Base-by-base conservation (phyloP, 495 filamentous ascomycete species). In the Penicillium atrosanguineum region DNA sequence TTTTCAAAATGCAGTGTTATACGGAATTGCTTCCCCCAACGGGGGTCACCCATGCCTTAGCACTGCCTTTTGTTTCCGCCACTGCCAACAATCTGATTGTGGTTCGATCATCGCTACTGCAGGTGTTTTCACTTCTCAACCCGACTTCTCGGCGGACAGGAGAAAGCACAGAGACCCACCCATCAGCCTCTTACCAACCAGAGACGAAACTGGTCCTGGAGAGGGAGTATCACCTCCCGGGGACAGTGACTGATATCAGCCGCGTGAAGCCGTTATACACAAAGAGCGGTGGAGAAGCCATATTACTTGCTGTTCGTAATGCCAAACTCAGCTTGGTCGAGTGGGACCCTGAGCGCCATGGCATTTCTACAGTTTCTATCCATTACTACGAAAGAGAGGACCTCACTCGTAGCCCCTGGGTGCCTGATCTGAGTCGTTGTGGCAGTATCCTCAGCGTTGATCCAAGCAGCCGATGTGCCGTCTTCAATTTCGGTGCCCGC, bases 371-470 rank as follows among this genome's bases (percentile, higher is more conserved):
- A 14, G 83, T 92, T 51, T 96, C 91, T 25, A 91, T 99, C 59
- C 94, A 99, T 74, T 96, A 92, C 74, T 99, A 97, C 67, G 94
- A 99, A 67, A 83, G 91, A 65, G 92, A 97, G 63, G 91, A 96
- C 61, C 75, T 91, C 54, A 81, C 81, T 51, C 79, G 82, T 28
- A 87, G 79, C 60, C 91, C 86, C 18, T 97, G 85, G 87, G 80
- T 82, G 29, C 82, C 84, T 20, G 83, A 86, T 41, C 65, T 91
- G 52, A 81, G 80, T 61, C 75, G 82, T 44, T 87, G 82, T 70
- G 79, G 81, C 61, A 95, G 87, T 63, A 87, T 89, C 51, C 77
- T 99, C 57, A 87, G 85, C 14, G 90, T 90, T 48, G 94, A 99
- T 66, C 93, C 94, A 20, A 87, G 88, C 56, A 96, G 88, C 67